Percentiles rank a stretch among this genome's conserved stretches.
These are phyloP conservation scores for Tetradesmus lagerheimii DNA, from an alignment of 139 green algal species.

Conservation along the genomic window DNA sequence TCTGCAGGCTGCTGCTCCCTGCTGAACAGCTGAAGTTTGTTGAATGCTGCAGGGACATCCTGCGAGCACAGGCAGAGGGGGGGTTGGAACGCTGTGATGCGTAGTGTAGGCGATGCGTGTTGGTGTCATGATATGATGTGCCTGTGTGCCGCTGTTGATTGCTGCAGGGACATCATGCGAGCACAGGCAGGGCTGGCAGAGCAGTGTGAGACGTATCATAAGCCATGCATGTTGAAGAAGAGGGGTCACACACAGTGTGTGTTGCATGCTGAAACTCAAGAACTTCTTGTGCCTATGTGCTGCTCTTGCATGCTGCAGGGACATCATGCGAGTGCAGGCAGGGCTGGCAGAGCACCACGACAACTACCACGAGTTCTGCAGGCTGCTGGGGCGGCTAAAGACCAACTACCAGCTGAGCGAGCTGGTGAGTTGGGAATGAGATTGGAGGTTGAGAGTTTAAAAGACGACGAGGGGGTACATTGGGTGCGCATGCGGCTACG, in stretches of 20 bases:
- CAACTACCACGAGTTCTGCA: slow-evolving; percentile 99
- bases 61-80: no score
- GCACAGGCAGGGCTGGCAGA: slow-evolving; percentile 77
- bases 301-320: background rate
- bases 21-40: background rate
- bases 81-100: no score
- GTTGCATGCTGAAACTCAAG: no score
- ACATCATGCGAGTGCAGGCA: slow-evolving; percentile 36
- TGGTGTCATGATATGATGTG: no score
- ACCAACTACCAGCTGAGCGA: slow-evolving; percentile 98
- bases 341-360: slow-evolving; percentile 86
- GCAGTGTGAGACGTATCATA: no score
- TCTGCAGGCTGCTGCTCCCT: background rate
- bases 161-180: slow-evolving; percentile 18
- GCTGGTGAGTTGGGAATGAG: slow-evolving; percentile 64
- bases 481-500: no score
- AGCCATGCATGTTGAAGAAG: no score
- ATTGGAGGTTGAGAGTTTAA: background rate
- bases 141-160: no score
- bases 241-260: no score
- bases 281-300: no score
- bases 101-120: no score
- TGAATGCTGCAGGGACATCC: background rate
- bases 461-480: no score
- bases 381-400: slow-evolving; percentile 95